Evolutionary conservation across 2,329 filamentous ascomycete genomes (phyloP).

Genomic region (Leptoxyphium fumago): DNA sequence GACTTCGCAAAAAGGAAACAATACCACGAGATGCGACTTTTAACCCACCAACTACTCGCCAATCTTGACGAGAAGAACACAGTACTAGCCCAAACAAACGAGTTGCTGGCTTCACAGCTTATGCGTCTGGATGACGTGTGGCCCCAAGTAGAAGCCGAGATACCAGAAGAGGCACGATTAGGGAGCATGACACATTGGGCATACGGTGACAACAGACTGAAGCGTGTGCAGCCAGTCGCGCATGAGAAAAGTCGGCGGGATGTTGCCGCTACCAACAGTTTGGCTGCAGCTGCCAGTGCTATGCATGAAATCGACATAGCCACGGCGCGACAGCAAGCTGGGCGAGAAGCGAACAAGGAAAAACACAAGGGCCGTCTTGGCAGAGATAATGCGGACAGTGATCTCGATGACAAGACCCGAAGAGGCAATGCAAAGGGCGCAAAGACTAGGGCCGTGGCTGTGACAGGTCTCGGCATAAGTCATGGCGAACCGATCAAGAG

Average conservation of each 20-base stretch:
- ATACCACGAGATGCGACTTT: slow-evolving; percentile 63
- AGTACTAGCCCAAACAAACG: slow-evolving; percentile 82
- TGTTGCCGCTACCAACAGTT: slow-evolving; percentile 56
- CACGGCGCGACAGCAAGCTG: slow-evolving; percentile 62
- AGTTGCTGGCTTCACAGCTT: slow-evolving; percentile 74
- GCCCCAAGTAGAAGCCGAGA: slow-evolving; percentile 72
- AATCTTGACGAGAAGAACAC: slow-evolving; percentile 97
- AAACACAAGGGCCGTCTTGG: slow-evolving; percentile 51
- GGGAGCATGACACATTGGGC: slow-evolving; percentile 92
- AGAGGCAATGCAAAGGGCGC: slow-evolving; percentile 41
- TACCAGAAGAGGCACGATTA: slow-evolving; percentile 87
- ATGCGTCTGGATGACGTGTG: slow-evolving; percentile 74
- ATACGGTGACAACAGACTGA: slow-evolving; percentile 62
- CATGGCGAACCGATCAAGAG: slow-evolving; percentile 52
- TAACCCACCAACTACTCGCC: slow-evolving; percentile 71
- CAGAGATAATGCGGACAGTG: slow-evolving; percentile 59
- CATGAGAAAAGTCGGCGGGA: slow-evolving; percentile 66
- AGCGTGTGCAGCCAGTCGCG: slow-evolving; percentile 40
- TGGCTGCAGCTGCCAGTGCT: slow-evolving; percentile 55
- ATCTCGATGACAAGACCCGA: slow-evolving; percentile 62
- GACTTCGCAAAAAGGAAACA: slow-evolving; percentile 32
- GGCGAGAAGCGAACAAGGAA: slow-evolving; percentile 57
- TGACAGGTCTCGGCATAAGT: slow-evolving; percentile 42
- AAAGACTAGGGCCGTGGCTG: slow-evolving; percentile 48
- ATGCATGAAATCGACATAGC: slow-evolving; percentile 71